These are phyloP conservation scores for Friedmanniomyces endolithicus DNA, from an alignment of 495 filamentous ascomycete genomes.

Conservation along the genomic window DNA sequence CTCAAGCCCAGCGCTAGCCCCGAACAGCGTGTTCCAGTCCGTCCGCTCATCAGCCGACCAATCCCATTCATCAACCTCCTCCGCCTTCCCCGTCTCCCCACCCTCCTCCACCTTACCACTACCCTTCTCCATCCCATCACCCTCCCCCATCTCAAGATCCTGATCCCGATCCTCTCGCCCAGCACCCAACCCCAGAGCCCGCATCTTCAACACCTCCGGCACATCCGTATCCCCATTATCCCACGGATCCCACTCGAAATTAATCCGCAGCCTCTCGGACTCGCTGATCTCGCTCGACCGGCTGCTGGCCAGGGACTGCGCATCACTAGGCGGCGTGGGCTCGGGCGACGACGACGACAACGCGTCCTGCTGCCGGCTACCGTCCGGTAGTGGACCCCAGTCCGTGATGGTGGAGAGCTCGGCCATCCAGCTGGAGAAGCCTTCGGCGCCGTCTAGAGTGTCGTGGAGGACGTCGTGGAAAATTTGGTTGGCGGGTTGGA, in stretches of 20 bases:
- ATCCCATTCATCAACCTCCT: constrained; percentile 4
- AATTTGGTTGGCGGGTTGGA: background rate
- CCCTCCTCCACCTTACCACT: background rate
- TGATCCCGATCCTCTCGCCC: background rate
- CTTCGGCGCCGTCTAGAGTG: background rate
- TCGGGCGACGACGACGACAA: constrained; percentile 6
- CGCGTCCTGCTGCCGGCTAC: background rate
- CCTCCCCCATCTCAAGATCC: background rate
- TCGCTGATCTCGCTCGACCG: constrained; percentile 7
- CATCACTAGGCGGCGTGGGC: constrained; percentile 7
- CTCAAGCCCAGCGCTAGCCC: background rate
- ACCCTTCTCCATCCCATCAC: background rate
- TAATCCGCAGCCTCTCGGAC: constrained; percentile 4
- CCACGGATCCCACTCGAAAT: constrained; percentile 12
- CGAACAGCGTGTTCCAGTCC: constrained; percentile 2
- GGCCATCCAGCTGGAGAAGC: background rate
- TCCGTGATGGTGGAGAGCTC: background rate
- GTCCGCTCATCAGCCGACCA: constrained; percentile 3
- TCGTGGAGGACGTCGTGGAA: background rate
- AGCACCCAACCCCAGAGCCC: background rate
- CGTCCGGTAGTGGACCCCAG: background rate
- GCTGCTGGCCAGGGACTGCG: background rate
- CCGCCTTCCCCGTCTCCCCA: background rate
- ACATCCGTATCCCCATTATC: constrained; percentile 11
- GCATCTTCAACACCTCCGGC: constrained; percentile 5